phyloP scores from a whole-genome alignment of 148 eudicot species.

The Nepenthes gracilis region DNA sequence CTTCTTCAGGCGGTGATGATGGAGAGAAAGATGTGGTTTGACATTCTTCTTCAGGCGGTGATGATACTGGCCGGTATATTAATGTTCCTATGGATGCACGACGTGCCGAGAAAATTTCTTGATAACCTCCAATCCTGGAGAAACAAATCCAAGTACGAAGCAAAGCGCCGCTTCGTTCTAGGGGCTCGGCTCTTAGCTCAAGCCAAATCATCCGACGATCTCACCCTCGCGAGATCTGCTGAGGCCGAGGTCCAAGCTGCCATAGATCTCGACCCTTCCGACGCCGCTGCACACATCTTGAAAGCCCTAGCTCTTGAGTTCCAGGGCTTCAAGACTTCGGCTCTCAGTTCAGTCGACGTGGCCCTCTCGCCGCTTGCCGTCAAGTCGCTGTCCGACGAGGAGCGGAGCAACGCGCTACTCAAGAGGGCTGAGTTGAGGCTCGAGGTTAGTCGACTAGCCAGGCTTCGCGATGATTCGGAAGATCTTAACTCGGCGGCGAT shows the following conservation, averaged over 20 bases:
- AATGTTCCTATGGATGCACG: conserved; percentile 40
- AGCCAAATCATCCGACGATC: conserved; percentile 19
- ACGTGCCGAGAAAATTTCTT: conserved; percentile 40
- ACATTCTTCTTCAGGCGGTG: conserved; percentile 42
- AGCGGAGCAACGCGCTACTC: conserved; percentile 49
- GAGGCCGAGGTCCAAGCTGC: conserved; percentile 50
- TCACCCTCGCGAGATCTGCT: conserved; percentile 32
- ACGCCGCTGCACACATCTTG: conserved; percentile 77
- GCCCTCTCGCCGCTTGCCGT: conserved; percentile 64
- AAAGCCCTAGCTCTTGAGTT: conserved; percentile 58
- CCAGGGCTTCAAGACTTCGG: conserved; percentile 60
- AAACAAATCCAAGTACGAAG: conserved; percentile 20
- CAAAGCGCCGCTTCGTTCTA: conserved; percentile 66
- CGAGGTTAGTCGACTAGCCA: conserved; percentile 22
- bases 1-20: conserved; percentile 36
- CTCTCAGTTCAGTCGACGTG: conserved; percentile 41
- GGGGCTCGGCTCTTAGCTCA: conserved; percentile 60
- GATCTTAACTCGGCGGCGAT: conserved; percentile 17
- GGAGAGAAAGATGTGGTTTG: conserved; percentile 31
- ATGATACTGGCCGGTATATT: conserved; percentile 15
- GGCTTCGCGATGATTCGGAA: conserved; percentile 9
- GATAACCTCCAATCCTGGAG: conserved; percentile 21
- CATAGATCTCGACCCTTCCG: conserved; percentile 41
- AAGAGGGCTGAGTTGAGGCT: conserved; percentile 62
- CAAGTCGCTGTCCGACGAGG: conserved; percentile 37